Evolutionary conservation across 306 rosid species (phyloP).

Genomic region (Quercus wislizeni): DNA sequence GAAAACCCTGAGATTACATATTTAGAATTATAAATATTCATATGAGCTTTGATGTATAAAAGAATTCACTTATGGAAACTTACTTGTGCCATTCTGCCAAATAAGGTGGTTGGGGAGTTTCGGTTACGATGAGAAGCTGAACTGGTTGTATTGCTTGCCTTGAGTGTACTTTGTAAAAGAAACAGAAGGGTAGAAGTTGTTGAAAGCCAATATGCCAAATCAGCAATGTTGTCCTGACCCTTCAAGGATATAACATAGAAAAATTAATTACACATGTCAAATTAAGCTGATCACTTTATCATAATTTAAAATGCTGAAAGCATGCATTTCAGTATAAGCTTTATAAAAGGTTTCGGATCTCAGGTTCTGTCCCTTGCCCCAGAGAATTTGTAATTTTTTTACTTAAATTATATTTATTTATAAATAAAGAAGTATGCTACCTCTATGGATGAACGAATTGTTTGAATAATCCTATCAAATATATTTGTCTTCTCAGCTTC

Average conservation of each 20-base stretch:
- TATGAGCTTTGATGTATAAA: neutral
- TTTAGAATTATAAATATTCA: slow-evolving; percentile 12
- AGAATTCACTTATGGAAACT: slow-evolving; percentile 29
- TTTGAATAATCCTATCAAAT: slow-evolving; percentile 73
- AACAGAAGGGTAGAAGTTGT: slow-evolving; percentile 77
- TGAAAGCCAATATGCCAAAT: slow-evolving; percentile 86
- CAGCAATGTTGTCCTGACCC: slow-evolving; percentile 61
- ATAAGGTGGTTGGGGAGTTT: slow-evolving; percentile 68
- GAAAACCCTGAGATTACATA: slow-evolving; percentile 58
- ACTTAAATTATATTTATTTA: too few species aligned
- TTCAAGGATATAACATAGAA: slow-evolving; percentile 26
- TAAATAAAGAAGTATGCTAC: slow-evolving; percentile 24
- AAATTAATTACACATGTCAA: slow-evolving; percentile 11
- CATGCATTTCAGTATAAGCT: neutral
- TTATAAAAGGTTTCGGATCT: too few species aligned
- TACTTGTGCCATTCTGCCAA: slow-evolving; percentile 88
- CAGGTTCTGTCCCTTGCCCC: too few species aligned
- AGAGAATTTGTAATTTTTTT: too few species aligned
- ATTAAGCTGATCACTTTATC: neutral
- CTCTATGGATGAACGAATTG: slow-evolving; percentile 64
- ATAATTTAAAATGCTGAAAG: slow-evolving; percentile 1
- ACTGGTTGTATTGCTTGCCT: slow-evolving; percentile 65
- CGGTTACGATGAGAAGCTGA: slow-evolving; percentile 51
- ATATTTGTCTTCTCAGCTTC: slow-evolving; percentile 80
- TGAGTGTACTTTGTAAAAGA: slow-evolving; percentile 79